A percentile compares a stretch with the other conserved stretches of the same genome.
Evolutionary conservation across 2,329 filamentous ascomycete genomes (phyloP).

Genomic region (Ilyonectria sp.): DNA sequence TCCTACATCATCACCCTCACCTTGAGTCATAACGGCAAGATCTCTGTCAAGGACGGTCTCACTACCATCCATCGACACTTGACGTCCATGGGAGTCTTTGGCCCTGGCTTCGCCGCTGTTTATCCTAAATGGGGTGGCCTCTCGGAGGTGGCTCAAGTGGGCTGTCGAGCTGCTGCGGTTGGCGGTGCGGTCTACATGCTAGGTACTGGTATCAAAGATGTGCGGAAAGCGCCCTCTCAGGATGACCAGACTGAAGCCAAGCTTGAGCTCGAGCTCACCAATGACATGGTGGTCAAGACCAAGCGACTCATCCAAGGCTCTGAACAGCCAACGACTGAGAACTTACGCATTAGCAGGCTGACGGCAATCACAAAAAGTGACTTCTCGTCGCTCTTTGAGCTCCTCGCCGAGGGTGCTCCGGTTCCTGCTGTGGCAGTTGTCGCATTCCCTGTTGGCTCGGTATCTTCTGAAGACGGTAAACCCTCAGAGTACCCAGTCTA

Average conservation of each 20-base stretch:
- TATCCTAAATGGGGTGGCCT: constrained; percentile 94
- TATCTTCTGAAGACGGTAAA: constrained; percentile 53
- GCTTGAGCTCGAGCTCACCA: constrained; percentile 68
- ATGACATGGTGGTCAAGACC: constrained; percentile 70
- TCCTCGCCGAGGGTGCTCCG: constrained; percentile 81
- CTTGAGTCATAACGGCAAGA: constrained; percentile 76
- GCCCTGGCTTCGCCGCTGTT: constrained; percentile 89
- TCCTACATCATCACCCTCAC: constrained; percentile 77
- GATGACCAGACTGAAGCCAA: constrained; percentile 43
- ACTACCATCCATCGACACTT: constrained; percentile 84
- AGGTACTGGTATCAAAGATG: constrained; percentile 73
- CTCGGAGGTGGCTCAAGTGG: constrained; percentile 91
- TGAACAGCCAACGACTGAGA: constrained; percentile 48
- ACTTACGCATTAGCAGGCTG: constrained; percentile 67
- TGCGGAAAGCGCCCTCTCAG: constrained; percentile 35
- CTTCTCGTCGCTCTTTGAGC: constrained; percentile 77
- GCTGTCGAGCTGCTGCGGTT: constrained; percentile 90
- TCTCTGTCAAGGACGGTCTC: constrained; percentile 77
- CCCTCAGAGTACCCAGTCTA: constrained; percentile 66
- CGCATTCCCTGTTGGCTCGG: constrained; percentile 71
- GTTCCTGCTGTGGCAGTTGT: constrained; percentile 81
- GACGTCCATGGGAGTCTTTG: constrained; percentile 88
- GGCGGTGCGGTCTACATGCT: constrained; percentile 93
- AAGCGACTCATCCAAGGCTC: constrained; percentile 65
- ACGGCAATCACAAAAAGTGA: constrained; percentile 79